Evolutionary conservation across 108 stramenopile genomes (phyloP), one percentile per base, ranked within the genome.

Genomic region (Cylindrotheca closterium): DNA sequence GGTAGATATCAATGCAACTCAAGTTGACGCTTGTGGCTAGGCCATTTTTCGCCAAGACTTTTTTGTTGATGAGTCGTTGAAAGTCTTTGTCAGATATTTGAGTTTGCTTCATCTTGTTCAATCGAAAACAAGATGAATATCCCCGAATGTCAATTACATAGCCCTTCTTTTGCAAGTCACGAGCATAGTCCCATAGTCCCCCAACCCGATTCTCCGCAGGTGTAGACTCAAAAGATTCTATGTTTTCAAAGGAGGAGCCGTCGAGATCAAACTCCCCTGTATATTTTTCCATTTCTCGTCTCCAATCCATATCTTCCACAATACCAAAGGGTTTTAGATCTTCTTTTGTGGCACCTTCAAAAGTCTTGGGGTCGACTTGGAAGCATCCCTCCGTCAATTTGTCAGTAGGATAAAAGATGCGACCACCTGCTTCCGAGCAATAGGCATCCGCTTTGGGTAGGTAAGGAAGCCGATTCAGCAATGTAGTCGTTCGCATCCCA

Each of bases 381-480:
- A 79, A 55, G n/a, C n/a, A n/a, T 33, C 55, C 66, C 26, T 55
- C 31, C 22, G 66, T 51, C 22, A 55, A 22, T 8, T 0, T 22
- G 15, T 45, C 42, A 1, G 42, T 19, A 10, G 84, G 82, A 67
- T 89, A 89, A 69, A 87, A 89, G 47, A 93, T 93, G 19, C 88
- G 78, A 0, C 91, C 91, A 7, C 91, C 91, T 2, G 80, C 80
- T 52, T 93, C 91, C 42, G 57, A 63, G 31, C 76, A 81, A 52
- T 93, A 93, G 34, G 88, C 92, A 72, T 89, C 88, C 4, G 91
- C 86, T 33, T 52, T 57, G 1, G 91, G 91, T 47, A 93, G 67
- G 58, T 72, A 89, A 15, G 91, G 86, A 23, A 93, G 53, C n/a
- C 91, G 72, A 23, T 79, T 81, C 49, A 87, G 65, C 18, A 93